Conservation (phyloP, 345 rosid species). For the Aquilaria sinensis region DNA sequence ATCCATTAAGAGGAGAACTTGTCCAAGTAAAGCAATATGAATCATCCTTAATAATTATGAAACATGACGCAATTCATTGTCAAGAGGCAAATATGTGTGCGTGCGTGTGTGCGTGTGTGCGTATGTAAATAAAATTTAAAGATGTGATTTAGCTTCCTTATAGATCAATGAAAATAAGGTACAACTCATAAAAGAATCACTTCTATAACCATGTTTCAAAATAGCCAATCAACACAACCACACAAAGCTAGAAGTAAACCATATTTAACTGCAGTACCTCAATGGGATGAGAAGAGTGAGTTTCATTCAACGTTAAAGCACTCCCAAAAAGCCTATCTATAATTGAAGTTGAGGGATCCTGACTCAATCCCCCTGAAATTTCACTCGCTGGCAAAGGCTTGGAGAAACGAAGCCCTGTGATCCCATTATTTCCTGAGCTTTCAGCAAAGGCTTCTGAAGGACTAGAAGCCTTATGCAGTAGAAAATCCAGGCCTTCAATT, state of each 20-base stretch:
- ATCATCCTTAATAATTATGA: too few species aligned
- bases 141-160: too few species aligned
- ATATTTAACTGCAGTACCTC: constrained; percentile 34
- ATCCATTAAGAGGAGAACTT: background rate
- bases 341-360: constrained; percentile 46
- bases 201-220: background rate
- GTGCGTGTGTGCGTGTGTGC: too few species aligned
- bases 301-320: constrained; percentile 40
- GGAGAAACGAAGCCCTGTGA: constrained; percentile 36
- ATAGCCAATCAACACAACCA: too few species aligned
- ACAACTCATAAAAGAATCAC: background rate
- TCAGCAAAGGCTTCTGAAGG: constrained; percentile 28
- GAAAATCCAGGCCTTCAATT: constrained; percentile 22
- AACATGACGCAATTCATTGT: too few species aligned
- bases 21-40: background rate
- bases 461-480: constrained; percentile 27
- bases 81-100: too few species aligned
- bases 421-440: constrained; percentile 25
- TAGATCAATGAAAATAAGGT: background rate
- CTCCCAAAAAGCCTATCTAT: constrained; percentile 74
- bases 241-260: background rate
- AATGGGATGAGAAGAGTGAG: constrained; percentile 31
- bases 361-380: constrained; percentile 29
- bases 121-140: too few species aligned
- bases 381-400: constrained; percentile 25